Evolutionary conservation across 2,329 filamentous ascomycete species (phyloP).

Genomic region (Orbilia brochopaga): DNA sequence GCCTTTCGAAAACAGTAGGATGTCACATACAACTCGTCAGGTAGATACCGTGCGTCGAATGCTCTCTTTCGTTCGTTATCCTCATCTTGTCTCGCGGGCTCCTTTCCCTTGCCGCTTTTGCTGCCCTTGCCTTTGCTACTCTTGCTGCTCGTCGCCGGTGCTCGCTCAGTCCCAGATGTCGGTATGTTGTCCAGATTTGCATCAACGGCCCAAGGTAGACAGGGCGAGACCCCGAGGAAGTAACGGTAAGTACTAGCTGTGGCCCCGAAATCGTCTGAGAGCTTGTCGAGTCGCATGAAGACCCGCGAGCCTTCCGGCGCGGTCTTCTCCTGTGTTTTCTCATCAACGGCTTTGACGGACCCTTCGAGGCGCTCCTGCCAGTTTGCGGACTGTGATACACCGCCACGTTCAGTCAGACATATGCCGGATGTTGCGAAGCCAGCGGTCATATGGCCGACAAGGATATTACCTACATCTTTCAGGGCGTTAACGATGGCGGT

Average conservation of each 20-base stretch:
- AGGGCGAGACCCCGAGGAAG: constrained; percentile 50
- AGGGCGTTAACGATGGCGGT: constrained; percentile 11
- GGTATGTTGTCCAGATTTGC: constrained; percentile 22
- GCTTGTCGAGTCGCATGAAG: constrained; percentile 41
- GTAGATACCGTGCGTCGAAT: constrained; percentile 11
- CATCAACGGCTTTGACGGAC: constrained; percentile 20
- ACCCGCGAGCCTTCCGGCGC: constrained; percentile 37
- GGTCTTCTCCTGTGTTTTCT: constrained; percentile 21
- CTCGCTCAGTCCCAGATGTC: constrained; percentile 7
- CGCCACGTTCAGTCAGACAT: constrained; percentile 1
- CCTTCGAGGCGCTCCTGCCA: constrained; percentile 36
- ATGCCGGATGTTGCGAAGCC: neutral
- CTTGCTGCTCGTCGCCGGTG: neutral
- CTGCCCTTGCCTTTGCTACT: too few species aligned
- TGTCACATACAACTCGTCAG: constrained; percentile 29
- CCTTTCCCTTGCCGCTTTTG: constrained; percentile 13
- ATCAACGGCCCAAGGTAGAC: constrained; percentile 23
- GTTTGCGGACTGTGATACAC: constrained; percentile 27
- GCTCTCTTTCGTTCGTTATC: neutral
- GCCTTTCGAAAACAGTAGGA: neutral
- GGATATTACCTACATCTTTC: constrained; percentile 24
- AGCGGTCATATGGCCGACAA: neutral
- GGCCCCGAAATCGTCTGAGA: constrained; percentile 40
- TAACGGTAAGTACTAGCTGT: constrained; percentile 26
- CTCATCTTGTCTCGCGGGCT: neutral